Conservation (phyloP, 1,284 basidiomycete genomes). For the Serendipita sp. region DNA sequence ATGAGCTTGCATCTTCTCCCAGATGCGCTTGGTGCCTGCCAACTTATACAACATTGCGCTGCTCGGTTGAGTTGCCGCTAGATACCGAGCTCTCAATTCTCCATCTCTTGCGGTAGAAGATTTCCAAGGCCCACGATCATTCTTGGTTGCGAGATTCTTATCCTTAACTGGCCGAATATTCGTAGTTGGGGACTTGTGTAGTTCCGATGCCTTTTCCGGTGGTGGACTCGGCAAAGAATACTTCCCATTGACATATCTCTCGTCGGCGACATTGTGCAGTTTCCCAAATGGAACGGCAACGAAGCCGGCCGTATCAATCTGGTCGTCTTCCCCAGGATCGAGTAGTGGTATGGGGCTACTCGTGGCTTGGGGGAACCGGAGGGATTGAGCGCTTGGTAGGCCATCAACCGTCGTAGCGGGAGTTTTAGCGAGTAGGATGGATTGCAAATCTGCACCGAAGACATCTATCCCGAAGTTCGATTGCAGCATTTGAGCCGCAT, state of each 20-base stretch:
- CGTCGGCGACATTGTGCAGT: conserved; percentile 44
- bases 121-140: not conserved
- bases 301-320: conserved; percentile 24
- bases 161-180: not conserved
- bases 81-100: not conserved
- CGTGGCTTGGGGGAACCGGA: not conserved
- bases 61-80: conserved; percentile 2
- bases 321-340: not conserved
- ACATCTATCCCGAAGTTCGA: not conserved
- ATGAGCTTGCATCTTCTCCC: not conserved
- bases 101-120: not conserved
- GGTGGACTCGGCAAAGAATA: conserved; percentile 55
- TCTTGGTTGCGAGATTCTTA: not conserved
- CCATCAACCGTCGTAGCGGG: not conserved
- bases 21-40: not conserved
- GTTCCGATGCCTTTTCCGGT: conserved; percentile 27
- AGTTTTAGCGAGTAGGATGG: not conserved
- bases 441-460: not conserved
- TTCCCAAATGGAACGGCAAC: conserved; percentile 56
- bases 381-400: not conserved
- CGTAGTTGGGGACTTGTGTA: not conserved
- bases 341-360: not conserved
- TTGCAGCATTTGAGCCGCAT: not conserved
- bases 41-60: not conserved
- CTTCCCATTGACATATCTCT: conserved; percentile 60